Percentiles rank a stretch among this genome's conserved stretches.
phyloP scores from a whole-genome alignment of 176 grass and related monocot genomes.

The Cenchrus americanus region DNA sequence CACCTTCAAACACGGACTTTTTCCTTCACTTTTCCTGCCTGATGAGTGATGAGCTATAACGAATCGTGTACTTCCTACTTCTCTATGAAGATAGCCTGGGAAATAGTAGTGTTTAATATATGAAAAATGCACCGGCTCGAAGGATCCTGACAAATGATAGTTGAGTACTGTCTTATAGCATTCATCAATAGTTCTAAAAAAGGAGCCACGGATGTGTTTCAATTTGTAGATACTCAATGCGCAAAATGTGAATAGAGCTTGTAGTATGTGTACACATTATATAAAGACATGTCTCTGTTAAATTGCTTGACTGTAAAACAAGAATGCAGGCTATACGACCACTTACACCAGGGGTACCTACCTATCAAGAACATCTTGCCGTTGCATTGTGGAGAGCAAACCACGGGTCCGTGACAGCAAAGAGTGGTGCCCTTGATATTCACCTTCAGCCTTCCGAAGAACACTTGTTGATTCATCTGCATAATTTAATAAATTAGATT shows the following conservation, averaged over 20 bases:
- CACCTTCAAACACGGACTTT: background rate
- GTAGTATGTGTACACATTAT: background rate
- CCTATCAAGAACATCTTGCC: constrained; percentile 92
- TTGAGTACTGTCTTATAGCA: background rate
- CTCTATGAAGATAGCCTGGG: background rate
- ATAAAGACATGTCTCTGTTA: background rate
- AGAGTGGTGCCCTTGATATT: constrained; percentile 92
- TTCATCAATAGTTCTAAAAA: background rate
- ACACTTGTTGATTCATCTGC: constrained; percentile 89
- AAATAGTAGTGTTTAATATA: background rate
- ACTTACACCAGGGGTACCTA: constrained; percentile 24
- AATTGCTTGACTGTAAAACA: background rate
- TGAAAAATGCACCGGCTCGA: background rate
- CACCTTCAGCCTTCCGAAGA: constrained; percentile 73
- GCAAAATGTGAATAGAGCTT: background rate
- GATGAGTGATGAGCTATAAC: background rate
- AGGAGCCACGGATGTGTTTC: background rate
- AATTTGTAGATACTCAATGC: background rate
- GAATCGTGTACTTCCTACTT: background rate
- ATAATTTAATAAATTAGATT: constrained; percentile 26
- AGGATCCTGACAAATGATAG: background rate
- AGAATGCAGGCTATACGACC: background rate
- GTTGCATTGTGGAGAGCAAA: constrained; percentile 79
- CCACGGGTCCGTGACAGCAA: constrained; percentile 73
- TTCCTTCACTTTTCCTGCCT: background rate